These are phyloP conservation scores for Cucumis melo DNA, from an alignment of 306 rosid genomes.

Conservation along the genomic window DNA sequence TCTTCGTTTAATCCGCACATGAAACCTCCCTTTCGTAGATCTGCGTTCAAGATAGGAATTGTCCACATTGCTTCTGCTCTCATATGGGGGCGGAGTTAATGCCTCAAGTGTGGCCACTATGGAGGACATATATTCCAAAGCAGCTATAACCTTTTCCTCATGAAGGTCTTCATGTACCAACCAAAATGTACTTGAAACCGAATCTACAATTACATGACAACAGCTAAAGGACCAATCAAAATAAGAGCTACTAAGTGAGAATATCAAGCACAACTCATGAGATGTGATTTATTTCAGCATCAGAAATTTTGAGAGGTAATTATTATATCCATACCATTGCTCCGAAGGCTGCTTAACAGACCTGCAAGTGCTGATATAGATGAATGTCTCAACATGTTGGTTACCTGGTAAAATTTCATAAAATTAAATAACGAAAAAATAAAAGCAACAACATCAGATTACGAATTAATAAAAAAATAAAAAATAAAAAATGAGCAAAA, in stretches of 20 bases:
- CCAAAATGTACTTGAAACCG: constrained; percentile 71
- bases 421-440: background rate
- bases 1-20: constrained; percentile 72
- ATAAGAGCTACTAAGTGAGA: background rate
- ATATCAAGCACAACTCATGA: background rate
- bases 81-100: constrained; percentile 28
- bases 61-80: constrained; percentile 21
- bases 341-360: constrained; percentile 64
- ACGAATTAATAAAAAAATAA: background rate
- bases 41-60: constrained; percentile 27
- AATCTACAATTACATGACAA: constrained; percentile 33
- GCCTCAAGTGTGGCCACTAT: constrained; percentile 69
- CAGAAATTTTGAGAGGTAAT: background rate
- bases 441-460: background rate
- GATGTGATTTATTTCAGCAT: background rate
- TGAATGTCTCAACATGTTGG: constrained; percentile 60
- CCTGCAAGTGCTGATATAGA: constrained; percentile 56
- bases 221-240: background rate
- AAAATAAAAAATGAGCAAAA: background rate
- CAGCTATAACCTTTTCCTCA: constrained; percentile 49
- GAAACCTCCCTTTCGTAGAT: constrained; percentile 51
- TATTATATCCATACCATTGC: constrained; percentile 38
- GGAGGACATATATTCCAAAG: constrained; percentile 73
- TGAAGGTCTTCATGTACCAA: constrained; percentile 71
- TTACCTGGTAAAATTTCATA: constrained; percentile 38